phyloP scores from a whole-genome alignment of 202 grass and related monocot species.

The Thinopyrum obtusiflorum region DNA sequence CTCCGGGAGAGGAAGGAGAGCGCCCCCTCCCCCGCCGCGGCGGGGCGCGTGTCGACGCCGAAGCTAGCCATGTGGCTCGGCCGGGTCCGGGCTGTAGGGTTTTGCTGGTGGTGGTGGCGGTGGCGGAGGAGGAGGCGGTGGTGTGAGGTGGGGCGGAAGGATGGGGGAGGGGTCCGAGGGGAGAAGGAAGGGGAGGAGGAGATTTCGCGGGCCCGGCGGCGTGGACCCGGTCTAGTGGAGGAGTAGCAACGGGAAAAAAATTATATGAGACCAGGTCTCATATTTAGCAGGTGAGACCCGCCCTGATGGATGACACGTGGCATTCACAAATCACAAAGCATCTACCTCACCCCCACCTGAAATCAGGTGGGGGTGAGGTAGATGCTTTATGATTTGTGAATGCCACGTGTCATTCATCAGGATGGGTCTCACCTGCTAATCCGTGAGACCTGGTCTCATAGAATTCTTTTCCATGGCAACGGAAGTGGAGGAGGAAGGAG shows the following conservation, averaged over 20 bases:
- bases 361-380: too few relatives aligned
- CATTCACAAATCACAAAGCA: too few relatives aligned
- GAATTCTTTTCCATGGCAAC: too few relatives aligned
- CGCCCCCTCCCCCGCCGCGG: constrained; percentile 47
- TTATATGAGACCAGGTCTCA: too few relatives aligned
- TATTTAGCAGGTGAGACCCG: too few relatives aligned
- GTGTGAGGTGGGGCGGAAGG: background rate
- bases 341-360: too few relatives aligned
- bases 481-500: background rate
- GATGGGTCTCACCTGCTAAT: too few relatives aligned
- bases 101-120: background rate
- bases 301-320: too few relatives aligned
- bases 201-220: constrained; percentile 49
- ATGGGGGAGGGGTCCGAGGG: background rate
- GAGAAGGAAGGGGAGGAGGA: background rate
- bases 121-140: background rate
- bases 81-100: constrained; percentile 1
- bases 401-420: too few relatives aligned
- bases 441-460: too few relatives aligned
- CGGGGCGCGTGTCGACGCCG: constrained; percentile 59
- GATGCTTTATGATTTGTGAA: too few relatives aligned
- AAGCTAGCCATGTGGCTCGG: constrained; percentile 55
- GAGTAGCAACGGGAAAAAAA: background rate
- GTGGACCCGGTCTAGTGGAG: background rate
- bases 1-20: constrained; percentile 76